Conservation (phyloP, 768 basidiomycete species). For the Tulasnella sp. region DNA sequence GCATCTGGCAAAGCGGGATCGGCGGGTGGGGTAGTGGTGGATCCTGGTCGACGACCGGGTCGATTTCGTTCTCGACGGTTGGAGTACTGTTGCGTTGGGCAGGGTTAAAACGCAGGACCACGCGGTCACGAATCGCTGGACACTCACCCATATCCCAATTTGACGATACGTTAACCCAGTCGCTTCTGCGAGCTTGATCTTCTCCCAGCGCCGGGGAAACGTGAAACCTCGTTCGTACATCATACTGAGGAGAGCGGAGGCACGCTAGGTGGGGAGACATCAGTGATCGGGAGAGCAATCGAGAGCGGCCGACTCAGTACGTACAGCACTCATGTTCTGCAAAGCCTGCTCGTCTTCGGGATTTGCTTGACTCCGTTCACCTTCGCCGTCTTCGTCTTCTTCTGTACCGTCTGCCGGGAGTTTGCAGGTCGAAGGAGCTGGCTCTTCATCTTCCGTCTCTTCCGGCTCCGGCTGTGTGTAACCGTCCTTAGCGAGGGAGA, state of each 20-base stretch:
- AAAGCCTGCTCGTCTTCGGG: constrained; percentile 3
- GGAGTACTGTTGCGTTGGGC: constrained; percentile 8
- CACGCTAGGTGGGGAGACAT: background rate
- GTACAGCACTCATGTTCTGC: constrained; percentile 4
- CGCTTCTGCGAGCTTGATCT: constrained; percentile 11
- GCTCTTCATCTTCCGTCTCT: background rate
- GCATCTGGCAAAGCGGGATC: too few relatives aligned
- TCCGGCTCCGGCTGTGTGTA: background rate
- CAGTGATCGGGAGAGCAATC: background rate
- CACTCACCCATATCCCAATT: constrained; percentile 16
- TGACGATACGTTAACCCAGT: constrained; percentile 13
- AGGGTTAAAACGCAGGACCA: background rate
- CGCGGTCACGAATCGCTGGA: background rate
- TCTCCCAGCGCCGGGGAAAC: constrained; percentile 11
- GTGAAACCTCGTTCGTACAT: constrained; percentile 12
- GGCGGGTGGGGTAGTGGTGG: too few relatives aligned
- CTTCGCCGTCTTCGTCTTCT: constrained; percentile 3
- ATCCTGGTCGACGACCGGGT: background rate
- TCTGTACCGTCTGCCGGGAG: background rate
- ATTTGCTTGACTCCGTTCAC: background rate
- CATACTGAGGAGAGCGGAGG: background rate
- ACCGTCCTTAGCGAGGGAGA: background rate
- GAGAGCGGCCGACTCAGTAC: background rate
- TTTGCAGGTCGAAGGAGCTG: background rate
- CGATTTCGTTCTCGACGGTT: constrained; percentile 14